Base-by-base conservation (phyloP, 768 basidiomycete species). In the Tulasnella sp. region DNA sequence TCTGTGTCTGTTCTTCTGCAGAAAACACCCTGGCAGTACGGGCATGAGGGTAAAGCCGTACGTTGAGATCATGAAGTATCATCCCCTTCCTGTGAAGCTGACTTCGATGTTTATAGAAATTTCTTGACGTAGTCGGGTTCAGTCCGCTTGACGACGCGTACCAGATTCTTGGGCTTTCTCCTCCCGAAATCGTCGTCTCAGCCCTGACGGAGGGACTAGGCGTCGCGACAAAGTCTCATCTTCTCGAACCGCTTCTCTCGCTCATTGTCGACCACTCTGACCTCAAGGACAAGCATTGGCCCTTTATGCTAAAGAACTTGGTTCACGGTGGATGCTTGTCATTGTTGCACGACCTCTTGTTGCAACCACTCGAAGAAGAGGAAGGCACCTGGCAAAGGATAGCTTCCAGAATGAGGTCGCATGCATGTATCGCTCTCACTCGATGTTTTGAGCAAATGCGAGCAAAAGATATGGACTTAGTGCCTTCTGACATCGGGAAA, bases 61-160 rank as follows among this genome's bases (percentile, higher is more conserved):
- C 48, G 46, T 28, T n/a, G 6, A 14, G 12, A 28, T 16, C 64
- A 3, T 69, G 2, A 37, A 69, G 18, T 34, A 16, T 46, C 46
- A 46, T 18, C 46, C 46, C 46, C 22, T 14, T 54, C 76, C 8
- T 50, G n/a, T 42, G 31, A 31, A 3, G n/a, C 16, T 76, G 4
- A 44, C 28, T 48, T 16, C 7, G 1, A 24, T 11, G 34, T 20
- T 34, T 42, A 16, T 76, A 76, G 76, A 31, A 3, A 50, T 22
- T 2, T 16, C 54, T 46, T 14, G 76, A 50, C 20, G 28, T 34
- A 28, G 46, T 44, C 41, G 20, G 28, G 46, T 37, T 76, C 31
- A 31, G 46, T 20, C 76, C 76, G 28, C 76, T 50, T n/a, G 46
- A 76, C n/a, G 76, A 76, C n/a, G 76, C 76, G n/a, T 76, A 76